Percentiles rank a stretch among this genome's conserved stretches.
Conservation (phyloP, 202 grass and related monocot genomes). For the Panicum virgatum region DNA sequence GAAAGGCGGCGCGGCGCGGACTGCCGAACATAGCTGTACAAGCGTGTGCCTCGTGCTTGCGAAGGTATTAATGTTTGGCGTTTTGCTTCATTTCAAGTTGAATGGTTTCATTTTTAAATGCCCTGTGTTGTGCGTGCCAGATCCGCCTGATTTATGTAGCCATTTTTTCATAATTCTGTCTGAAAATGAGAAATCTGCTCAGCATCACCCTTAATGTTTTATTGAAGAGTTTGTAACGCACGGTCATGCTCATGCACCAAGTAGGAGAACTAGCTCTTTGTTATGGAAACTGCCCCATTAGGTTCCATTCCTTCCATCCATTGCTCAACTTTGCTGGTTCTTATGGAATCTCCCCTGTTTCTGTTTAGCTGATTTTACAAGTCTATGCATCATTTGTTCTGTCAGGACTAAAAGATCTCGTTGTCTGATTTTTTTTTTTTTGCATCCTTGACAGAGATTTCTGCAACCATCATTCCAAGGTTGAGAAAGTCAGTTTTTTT, state of each 20-base stretch:
- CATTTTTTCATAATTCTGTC: not conserved
- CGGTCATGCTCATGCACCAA: not conserved
- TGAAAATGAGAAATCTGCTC: not conserved
- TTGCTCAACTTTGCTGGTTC: not conserved
- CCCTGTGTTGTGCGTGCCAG: not conserved
- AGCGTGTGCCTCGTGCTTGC: not conserved
- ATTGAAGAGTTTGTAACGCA: not conserved
- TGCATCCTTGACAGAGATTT: constrained; percentile 7
- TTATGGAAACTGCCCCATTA: not conserved
- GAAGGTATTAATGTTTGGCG: not conserved
- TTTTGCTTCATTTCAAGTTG: not conserved
- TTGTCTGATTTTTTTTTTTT: not conserved
- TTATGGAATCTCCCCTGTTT: not conserved
- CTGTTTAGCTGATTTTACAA: not conserved
- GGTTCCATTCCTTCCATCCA: not conserved
- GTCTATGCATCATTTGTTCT: not conserved
- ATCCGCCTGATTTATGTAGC: not conserved
- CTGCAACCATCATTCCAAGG: not conserved
- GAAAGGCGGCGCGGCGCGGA: no score
- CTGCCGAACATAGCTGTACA: no score
- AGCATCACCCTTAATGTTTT: not conserved
- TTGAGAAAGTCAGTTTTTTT: not conserved
- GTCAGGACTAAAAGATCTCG: not conserved
- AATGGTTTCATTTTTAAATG: not conserved
- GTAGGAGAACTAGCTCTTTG: not conserved